Percentiles rank a stretch among this genome's conserved stretches.
Conservation (phyloP, 257 asterid species). For the Jacaranda mimosifolia region DNA sequence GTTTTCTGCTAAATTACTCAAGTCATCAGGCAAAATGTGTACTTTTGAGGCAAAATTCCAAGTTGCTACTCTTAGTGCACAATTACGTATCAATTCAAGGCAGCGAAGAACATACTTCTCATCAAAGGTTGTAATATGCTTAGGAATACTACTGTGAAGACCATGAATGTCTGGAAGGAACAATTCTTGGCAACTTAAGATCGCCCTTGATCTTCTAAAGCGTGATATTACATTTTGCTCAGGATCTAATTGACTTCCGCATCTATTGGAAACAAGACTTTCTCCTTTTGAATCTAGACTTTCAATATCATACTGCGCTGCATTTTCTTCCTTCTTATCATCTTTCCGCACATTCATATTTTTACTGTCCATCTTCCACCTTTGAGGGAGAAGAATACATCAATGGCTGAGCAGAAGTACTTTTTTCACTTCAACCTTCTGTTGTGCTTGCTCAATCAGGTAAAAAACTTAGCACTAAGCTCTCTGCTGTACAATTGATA, state of each 20-base stretch:
- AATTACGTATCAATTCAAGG: conserved; percentile 68
- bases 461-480: neutral
- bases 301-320: conserved; percentile 32
- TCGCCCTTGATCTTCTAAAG: conserved; percentile 26
- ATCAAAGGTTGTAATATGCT: conserved; percentile 69
- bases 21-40: conserved; percentile 43
- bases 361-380: conserved; percentile 44
- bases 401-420: neutral
- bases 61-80: conserved; percentile 57
- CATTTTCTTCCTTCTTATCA: conserved; percentile 38
- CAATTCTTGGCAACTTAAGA: conserved; percentile 49
- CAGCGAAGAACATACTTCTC: conserved; percentile 71
- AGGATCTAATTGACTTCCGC: conserved; percentile 32
- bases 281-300: conserved; percentile 39
- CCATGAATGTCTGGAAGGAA: conserved; percentile 47
- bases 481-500: neutral
- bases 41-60: conserved; percentile 50
- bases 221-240: conserved; percentile 38
- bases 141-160: conserved; percentile 57
- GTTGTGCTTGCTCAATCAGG: neutral
- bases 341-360: conserved; percentile 39
- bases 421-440: neutral
- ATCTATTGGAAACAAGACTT: conserved; percentile 36
- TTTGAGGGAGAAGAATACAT: conserved; percentile 36
- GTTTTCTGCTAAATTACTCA: conserved; percentile 41